Base-by-base conservation (phyloP, 495 filamentous ascomycete species). In the Chaetomium cochliodes region DNA sequence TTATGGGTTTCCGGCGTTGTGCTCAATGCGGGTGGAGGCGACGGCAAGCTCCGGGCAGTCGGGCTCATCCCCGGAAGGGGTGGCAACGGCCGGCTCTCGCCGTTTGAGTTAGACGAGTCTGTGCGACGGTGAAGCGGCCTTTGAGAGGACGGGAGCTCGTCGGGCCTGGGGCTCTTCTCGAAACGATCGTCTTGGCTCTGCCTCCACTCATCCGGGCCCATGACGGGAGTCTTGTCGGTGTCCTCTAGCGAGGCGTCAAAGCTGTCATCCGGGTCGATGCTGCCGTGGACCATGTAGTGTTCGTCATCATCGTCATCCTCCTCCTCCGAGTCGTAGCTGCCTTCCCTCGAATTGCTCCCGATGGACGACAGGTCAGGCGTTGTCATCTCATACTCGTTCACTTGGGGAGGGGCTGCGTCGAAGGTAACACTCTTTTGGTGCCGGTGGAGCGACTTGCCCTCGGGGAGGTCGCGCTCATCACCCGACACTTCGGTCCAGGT, bases 361-460 rank as follows among this genome's bases (percentile, higher is more conserved):
- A 93, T 79, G 1, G 90, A 98, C 6, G 96, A 97, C 18, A 91
- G 85, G 74, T 96, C 94, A 1, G 94, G 94, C 3, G 94, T 98
- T 41, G 90, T 88, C 91, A 97, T 93, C 77, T 97, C 94, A 72
- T 98, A 98, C 73, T 98, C 92, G 70, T 97, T 96, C 59, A 98
- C 81, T 73, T 94, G 90, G 33, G 94, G 96, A 25, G 94, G 93
- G 0, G 92, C 94, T 30, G 87, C 88, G 80, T 97, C 93, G 70
- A 97, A 98, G 2, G 92, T 98, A 30, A 98, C 94, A 68, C 92
- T 96, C 77, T 98, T 98, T 0, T 91, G 87, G 77, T 96, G 90
- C 42, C 92, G 88, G 72, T 89, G 87, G 5, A 90, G 82, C 22
- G 74, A 82, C 66, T 81, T 82, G 46, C 87, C 85, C 39, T 78